Percentiles rank a stretch among this genome's conserved stretches.
These are phyloP conservation scores for Didymellaceae sp. DNA, from an alignment of 2,329 filamentous ascomycete species.

Conservation along the genomic window DNA sequence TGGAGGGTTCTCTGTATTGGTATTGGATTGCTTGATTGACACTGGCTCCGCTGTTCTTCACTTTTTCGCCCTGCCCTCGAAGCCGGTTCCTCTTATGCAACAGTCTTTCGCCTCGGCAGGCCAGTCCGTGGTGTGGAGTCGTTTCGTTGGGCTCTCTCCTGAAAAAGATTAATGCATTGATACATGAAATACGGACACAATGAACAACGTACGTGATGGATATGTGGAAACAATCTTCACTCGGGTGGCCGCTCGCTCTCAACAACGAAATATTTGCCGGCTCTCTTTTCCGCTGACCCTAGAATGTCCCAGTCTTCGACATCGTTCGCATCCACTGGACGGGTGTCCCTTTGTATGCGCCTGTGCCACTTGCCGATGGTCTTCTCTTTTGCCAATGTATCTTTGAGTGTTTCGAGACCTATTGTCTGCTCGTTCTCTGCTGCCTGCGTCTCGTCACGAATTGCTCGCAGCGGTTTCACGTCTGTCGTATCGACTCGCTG, in stretches of 20 bases:
- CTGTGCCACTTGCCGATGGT: constrained; percentile 61
- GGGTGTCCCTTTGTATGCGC: constrained; percentile 58
- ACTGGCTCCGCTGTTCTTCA: not conserved
- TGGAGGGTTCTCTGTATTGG: too few relatives aligned
- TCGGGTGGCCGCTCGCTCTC: constrained; percentile 61
- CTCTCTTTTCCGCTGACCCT: constrained; percentile 67
- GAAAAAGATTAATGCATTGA: not conserved
- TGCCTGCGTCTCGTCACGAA: constrained; percentile 77
- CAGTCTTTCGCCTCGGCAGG: too few relatives aligned
- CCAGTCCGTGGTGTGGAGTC: too few relatives aligned
- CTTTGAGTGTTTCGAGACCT: constrained; percentile 62
- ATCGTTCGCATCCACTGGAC: constrained; percentile 49
- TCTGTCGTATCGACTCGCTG: constrained; percentile 77
- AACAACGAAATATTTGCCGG: constrained; percentile 79
- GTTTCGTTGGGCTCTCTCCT: too few relatives aligned
- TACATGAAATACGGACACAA: not conserved
- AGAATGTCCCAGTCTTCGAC: constrained; percentile 75
- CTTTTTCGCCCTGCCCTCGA: too few relatives aligned
- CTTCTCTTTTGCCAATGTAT: constrained; percentile 66
- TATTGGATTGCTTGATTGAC: not conserved
- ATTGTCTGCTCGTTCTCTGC: constrained; percentile 65
- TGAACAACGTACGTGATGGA: not conserved
- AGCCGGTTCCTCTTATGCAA: too few relatives aligned
- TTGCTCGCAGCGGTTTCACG: constrained; percentile 75
- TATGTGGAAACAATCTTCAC: constrained; percentile 11